Percentiles rank a stretch among this genome's conserved stretches.
phyloP scores from a whole-genome alignment of 441 rosid species.

The Macaranga tanarius region DNA sequence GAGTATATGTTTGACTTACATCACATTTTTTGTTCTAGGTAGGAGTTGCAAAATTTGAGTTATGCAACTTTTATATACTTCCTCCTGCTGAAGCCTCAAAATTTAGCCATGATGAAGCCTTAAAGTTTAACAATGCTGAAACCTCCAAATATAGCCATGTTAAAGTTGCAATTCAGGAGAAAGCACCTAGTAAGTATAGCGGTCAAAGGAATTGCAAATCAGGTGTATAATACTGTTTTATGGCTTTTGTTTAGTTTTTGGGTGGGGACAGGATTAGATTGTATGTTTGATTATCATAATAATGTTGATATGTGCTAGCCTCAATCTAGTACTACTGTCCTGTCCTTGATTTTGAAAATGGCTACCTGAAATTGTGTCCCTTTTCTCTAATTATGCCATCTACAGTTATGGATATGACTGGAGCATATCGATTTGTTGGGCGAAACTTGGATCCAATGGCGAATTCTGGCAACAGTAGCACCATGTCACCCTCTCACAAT shows the following conservation, averaged over 20 bases:
- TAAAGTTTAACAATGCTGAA: slow-evolving; percentile 3
- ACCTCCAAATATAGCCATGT: slow-evolving; percentile 14
- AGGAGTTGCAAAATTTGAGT: slow-evolving; percentile 27
- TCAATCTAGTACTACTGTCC: background rate
- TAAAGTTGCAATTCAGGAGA: slow-evolving; percentile 28
- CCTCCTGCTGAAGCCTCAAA: slow-evolving; percentile 29
- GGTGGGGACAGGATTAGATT: background rate
- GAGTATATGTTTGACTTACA: slow-evolving; percentile 1
- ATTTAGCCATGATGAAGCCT: slow-evolving; percentile 21
- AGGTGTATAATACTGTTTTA: slow-evolving; percentile 12
- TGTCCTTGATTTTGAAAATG: background rate
- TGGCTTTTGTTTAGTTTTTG: background rate
- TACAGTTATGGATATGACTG: slow-evolving; percentile 7
- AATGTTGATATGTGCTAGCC: background rate
- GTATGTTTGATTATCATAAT: background rate
- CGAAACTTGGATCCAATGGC: slow-evolving; percentile 4
- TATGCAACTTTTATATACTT: slow-evolving; percentile 28
- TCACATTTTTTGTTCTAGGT: slow-evolving; percentile 24
- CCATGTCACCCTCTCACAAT: background rate
- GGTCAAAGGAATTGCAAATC: slow-evolving; percentile 18
- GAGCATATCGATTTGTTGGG: background rate
- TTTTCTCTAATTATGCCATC: background rate
- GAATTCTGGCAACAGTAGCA: slow-evolving; percentile 6
- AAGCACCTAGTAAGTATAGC: slow-evolving; percentile 6
- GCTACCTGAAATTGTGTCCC: background rate